phyloP scores from a whole-genome alignment of 352 stramenopile species.

The Globisporangium recalcitrans region DNA sequence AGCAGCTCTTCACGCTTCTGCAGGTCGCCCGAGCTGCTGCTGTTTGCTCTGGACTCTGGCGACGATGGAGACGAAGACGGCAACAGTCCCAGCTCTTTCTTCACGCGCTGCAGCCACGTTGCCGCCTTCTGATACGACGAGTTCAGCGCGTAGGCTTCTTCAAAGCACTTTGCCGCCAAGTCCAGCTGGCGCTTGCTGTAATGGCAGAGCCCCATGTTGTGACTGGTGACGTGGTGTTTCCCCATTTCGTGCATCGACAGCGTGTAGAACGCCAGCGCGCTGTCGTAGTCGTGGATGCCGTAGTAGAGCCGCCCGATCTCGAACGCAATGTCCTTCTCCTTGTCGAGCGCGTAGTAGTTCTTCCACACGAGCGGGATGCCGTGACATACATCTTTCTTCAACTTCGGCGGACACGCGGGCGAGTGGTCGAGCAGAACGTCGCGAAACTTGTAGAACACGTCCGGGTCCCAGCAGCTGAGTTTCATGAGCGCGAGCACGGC shows the following conservation, averaged over 20 bases:
- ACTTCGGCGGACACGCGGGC: slow-evolving; percentile 46
- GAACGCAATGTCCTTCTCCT: slow-evolving; percentile 91
- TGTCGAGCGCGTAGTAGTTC: slow-evolving; percentile 92
- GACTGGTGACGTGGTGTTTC: slow-evolving; percentile 93
- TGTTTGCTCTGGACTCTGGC: not conserved
- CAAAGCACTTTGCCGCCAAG: slow-evolving; percentile 58
- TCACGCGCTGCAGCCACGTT: slow-evolving; percentile 78
- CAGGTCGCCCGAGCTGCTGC: not conserved
- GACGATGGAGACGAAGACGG: not conserved
- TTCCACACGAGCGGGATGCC: slow-evolving; percentile 86
- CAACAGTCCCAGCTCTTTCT: slow-evolving; percentile 39
- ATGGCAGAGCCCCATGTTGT: slow-evolving; percentile 95
- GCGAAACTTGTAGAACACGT: slow-evolving; percentile 95
- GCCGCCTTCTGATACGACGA: slow-evolving; percentile 70
- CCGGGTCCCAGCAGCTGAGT: slow-evolving; percentile 89
- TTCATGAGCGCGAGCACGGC: slow-evolving; percentile 89
- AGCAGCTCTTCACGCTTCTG: slow-evolving; percentile 25
- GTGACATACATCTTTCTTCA: slow-evolving; percentile 79
- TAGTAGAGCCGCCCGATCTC: slow-evolving; percentile 91
- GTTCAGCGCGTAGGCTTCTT: slow-evolving; percentile 65
- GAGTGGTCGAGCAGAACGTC: slow-evolving; percentile 88
- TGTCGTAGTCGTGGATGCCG: slow-evolving; percentile 88
- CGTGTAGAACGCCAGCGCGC: slow-evolving; percentile 88
- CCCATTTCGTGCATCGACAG: slow-evolving; percentile 85
- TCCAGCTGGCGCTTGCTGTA: slow-evolving; percentile 85